phyloP scores from a whole-genome alignment of 2,329 filamentous ascomycete species.

The Chalaropsis thielavioides region DNA sequence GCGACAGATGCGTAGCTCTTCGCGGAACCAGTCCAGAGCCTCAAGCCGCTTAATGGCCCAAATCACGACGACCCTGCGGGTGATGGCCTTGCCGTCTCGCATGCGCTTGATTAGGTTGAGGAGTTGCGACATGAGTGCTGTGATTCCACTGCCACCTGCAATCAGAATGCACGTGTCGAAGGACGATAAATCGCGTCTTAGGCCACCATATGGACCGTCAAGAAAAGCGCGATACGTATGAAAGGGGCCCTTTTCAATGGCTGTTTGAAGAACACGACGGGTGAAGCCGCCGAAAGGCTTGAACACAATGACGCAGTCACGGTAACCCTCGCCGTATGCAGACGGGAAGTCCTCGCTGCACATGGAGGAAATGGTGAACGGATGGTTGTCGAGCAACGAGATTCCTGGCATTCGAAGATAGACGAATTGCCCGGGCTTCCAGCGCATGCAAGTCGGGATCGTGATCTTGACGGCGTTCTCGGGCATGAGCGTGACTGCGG shows the following conservation, averaged over 20 bases:
- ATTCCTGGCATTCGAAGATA: slow-evolving; percentile 91
- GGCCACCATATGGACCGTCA: slow-evolving; percentile 88
- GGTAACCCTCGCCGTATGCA: slow-evolving; percentile 72
- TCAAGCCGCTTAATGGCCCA: slow-evolving; percentile 87
- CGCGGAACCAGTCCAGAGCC: slow-evolving; percentile 94
- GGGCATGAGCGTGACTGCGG: slow-evolving; percentile 73
- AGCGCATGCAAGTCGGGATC: slow-evolving; percentile 80
- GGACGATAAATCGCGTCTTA: slow-evolving; percentile 75
- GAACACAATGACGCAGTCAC: slow-evolving; percentile 84
- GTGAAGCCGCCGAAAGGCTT: slow-evolving; percentile 87
- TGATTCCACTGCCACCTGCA: slow-evolving; percentile 88
- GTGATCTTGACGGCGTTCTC: slow-evolving; percentile 95
- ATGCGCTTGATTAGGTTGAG: slow-evolving; percentile 92
- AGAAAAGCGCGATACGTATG: slow-evolving; percentile 86
- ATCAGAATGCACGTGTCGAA: slow-evolving; percentile 91
- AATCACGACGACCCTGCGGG: slow-evolving; percentile 78
- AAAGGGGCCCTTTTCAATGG: slow-evolving; percentile 72
- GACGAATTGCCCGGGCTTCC: slow-evolving; percentile 88
- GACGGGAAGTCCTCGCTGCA: slow-evolving; percentile 91
- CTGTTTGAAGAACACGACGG: slow-evolving; percentile 64
- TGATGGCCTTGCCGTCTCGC: slow-evolving; percentile 87
- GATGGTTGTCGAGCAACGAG: slow-evolving; percentile 80
- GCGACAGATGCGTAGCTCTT: slow-evolving; percentile 82
- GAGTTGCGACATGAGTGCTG: slow-evolving; percentile 79
- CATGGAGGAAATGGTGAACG: slow-evolving; percentile 85